Base-by-base conservation (phyloP, 805 yeast genomes). In the Zygoascus bituminiphila region DNA sequence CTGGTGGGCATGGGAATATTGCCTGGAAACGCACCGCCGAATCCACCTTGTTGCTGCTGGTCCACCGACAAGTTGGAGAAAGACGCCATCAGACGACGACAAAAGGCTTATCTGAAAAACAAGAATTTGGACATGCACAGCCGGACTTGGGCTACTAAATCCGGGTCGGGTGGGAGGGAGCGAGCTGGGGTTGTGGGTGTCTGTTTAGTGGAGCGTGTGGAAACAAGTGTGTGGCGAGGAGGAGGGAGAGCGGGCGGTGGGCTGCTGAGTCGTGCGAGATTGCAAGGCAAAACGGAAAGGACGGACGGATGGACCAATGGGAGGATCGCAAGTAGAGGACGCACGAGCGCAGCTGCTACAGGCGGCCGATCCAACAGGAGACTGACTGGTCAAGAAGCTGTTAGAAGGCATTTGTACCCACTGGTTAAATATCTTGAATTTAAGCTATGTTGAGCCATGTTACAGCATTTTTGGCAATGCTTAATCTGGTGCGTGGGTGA, bases 1-100 rank as follows among this genome's bases (percentile, higher is more conserved):
- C 48, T 25, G n/a, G 53, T 47, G 29, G 62, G 62, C 49, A 55
- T n/a, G 33, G 33, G 33, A 7, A 29, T 29, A 29, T 29, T 29
- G 33, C 33, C n/a, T 15, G 33, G 7, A 29, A 29, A 29, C 33
- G 33, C 33, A 15, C 29, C 12, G 33, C 33, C 33, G n/a, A 29
- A 29, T 29, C 33, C 33, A 29, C 15, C 33, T 15, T 29, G 33
- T 29, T 29, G 33, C 33, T 29, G 33, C 33, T 29, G 33, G 33
- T 29, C 33, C 15, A 29, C 33, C 33, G 33, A 29, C 15, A 29
- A 29, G 39, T 36, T 36, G 22, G 39, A 36, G 17, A 17, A 36
- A 17, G 39, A 36, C 20, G 39, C 20, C 39, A 36, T 36, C 15
- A 29, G 33, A n/a, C n/a, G n/a, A n/a, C n/a, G n/a, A n/a, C n/a